Evolutionary conservation across 495 filamentous ascomycete genomes (phyloP).

Genomic region (Podospora tetraspora): DNA sequence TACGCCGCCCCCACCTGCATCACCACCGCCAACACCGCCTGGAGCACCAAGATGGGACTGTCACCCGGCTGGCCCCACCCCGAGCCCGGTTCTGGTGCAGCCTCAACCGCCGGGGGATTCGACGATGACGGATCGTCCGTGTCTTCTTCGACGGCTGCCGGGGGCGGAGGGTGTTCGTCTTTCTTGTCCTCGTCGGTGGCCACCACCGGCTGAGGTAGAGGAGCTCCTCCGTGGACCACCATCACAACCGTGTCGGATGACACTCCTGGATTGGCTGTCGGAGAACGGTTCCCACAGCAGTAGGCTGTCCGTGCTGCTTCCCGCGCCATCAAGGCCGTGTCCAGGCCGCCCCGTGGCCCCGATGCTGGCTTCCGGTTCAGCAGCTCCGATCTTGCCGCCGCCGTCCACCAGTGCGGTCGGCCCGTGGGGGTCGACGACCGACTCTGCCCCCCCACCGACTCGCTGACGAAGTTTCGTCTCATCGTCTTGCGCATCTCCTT

Average conservation of each 20-base stretch:
- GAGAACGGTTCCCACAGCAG: conserved; percentile 4
- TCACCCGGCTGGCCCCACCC: not conserved
- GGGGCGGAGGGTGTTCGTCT: not conserved
- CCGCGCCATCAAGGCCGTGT: conserved; percentile 22
- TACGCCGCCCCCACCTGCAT: conserved; percentile 19
- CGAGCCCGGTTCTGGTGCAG: not conserved
- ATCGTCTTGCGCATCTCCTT: conserved; percentile 29
- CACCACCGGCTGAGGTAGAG: not conserved
- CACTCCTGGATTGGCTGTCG: not conserved
- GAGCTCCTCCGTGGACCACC: conserved; percentile 9
- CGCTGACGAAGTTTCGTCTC: conserved; percentile 9
- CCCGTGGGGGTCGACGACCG: conserved; percentile 15
- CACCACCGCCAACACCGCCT: conserved; percentile 10
- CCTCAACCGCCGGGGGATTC: not conserved
- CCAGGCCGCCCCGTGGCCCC: conserved; percentile 2
- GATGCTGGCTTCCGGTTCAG: conserved; percentile 1
- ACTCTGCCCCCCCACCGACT: not conserved
- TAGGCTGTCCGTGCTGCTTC: conserved; percentile 28
- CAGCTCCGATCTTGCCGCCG: not conserved
- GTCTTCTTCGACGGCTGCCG: conserved; percentile 2
- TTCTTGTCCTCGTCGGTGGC: not conserved
- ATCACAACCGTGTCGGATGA: not conserved
- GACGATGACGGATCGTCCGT: conserved; percentile 16
- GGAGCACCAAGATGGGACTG: not conserved
- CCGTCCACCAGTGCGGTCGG: not conserved